Conservation (phyloP, 208 protist species). For the Acanthamoeba divionensis region DNA sequence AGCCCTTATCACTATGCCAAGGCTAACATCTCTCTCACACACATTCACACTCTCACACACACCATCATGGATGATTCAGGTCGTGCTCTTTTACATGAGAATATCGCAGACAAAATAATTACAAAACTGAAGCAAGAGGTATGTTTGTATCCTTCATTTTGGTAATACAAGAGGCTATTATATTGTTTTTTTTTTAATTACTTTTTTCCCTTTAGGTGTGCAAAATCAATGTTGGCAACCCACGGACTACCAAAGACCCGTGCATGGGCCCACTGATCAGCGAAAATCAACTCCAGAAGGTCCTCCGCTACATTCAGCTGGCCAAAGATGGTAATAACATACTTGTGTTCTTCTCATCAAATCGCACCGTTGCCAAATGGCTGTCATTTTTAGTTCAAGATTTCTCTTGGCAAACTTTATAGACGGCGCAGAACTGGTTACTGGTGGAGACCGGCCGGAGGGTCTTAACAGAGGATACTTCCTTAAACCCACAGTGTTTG, state of each 20-base stretch:
- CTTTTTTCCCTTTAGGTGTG: not conserved
- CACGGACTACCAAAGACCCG: not conserved
- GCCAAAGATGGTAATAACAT: not conserved
- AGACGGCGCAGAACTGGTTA: not conserved
- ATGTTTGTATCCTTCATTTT: not conserved
- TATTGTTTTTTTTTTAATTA: not conserved
- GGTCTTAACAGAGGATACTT: not conserved
- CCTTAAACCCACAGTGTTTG: conserved; percentile 24
- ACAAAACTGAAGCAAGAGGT: not conserved
- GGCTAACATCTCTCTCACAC: too few relatives aligned
- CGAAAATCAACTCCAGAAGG: not conserved
- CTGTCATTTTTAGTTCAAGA: not conserved
- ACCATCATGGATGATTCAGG: not conserved
- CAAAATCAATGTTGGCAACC: not conserved
- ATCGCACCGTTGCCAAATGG: not conserved
- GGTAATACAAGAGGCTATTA: not conserved
- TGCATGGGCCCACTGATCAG: conserved; percentile 22
- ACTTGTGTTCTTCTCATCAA: not conserved
- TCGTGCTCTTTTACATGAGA: not conserved
- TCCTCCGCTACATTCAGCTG: not conserved
- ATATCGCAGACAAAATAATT: conserved; percentile 1
- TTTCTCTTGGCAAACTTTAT: not conserved
- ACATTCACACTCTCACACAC: too few relatives aligned
- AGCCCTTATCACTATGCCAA: too few relatives aligned
- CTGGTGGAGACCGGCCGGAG: not conserved